Base-by-base conservation (phyloP, 2,329 filamentous ascomycete species). In the Botryotinia calthae region DNA sequence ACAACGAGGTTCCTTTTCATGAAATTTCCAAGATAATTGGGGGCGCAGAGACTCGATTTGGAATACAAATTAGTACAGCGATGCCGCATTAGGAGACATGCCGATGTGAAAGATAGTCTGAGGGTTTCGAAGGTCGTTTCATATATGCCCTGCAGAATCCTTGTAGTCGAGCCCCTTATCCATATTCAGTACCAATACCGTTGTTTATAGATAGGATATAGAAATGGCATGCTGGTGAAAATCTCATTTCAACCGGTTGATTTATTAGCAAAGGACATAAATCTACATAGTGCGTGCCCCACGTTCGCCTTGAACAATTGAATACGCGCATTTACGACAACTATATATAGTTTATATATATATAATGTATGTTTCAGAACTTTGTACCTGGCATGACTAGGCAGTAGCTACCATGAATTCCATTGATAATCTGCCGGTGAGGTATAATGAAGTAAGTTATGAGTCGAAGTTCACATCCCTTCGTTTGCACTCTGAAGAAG, bases 121-220 rank as follows among this genome's bases (percentile, higher is more conserved):
- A 64, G 61, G 42, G 61, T 63, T 63, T 63, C 61, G 40, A 44
- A 63, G 40, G 61, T 31, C 42, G 61, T 64, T 64, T 64, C 61
- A 64, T 28, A 9, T 64, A 44, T 31, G 40, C 42, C 44, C 37
- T 56, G 54, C 34, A 67, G n/a, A 42, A 42, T 40, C 64, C 64
- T 46, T 54, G 64, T 54, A 28, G n/a, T 54, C 40, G 8, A 67
- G 28, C 48, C 34, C n/a, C 48, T 42, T 42, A 28, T 42, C 51
- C 48, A 42, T 44, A 25, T 42, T 18, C 37, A 42, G 48, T 22
- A 68, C 25, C 22, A 42, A 14, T 12, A 58, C 65, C 48, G 65
- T 67, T 67, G n/a, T 31, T 56, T 68, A 20, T 31, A 68, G 65
- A n/a, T n/a, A 56, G 16, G 10, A 67, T 54, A 42, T n/a, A 18